phyloP scores from a whole-genome alignment of 495 filamentous ascomycete species.

The Podospora tetraspora region DNA sequence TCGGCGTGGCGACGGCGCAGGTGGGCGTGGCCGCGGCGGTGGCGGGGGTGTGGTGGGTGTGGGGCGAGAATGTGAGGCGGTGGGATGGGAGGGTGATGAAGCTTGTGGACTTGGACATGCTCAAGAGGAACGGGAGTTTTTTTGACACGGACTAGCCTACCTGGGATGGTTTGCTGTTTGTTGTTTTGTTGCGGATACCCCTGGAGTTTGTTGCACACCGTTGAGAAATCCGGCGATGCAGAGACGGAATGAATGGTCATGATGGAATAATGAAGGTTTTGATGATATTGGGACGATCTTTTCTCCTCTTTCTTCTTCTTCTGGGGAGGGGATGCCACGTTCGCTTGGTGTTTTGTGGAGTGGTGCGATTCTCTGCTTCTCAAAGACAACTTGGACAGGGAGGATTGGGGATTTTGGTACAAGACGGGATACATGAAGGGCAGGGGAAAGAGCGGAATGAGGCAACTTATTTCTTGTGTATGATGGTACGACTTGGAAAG shows the following conservation, averaged over 20 bases:
- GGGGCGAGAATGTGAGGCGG: constrained; percentile 31
- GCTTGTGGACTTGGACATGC: constrained; percentile 35
- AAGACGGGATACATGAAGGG: background rate
- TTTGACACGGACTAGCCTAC: constrained; percentile 39
- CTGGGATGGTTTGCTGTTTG: background rate
- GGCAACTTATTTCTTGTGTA: background rate
- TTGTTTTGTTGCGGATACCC: background rate
- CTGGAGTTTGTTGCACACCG: background rate
- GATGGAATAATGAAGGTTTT: constrained; percentile 6
- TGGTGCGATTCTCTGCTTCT: background rate
- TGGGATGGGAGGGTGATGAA: constrained; percentile 41
- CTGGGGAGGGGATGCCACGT: background rate
- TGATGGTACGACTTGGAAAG: background rate
- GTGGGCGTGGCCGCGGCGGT: constrained; percentile 26
- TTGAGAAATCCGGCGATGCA: background rate
- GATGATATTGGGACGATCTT: background rate
- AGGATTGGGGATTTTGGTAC: background rate
- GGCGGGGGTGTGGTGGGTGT: constrained; percentile 35
- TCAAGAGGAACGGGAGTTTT: constrained; percentile 38
- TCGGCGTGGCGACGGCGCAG: constrained; percentile 35
- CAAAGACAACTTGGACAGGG: background rate
- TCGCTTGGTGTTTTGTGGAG: background rate
- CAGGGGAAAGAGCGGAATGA: background rate
- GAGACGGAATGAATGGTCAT: background rate
- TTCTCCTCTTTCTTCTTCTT: background rate